Conservation (phyloP, 2,329 filamentous ascomycete genomes). For the Ophiostoma pallidulum region DNA sequence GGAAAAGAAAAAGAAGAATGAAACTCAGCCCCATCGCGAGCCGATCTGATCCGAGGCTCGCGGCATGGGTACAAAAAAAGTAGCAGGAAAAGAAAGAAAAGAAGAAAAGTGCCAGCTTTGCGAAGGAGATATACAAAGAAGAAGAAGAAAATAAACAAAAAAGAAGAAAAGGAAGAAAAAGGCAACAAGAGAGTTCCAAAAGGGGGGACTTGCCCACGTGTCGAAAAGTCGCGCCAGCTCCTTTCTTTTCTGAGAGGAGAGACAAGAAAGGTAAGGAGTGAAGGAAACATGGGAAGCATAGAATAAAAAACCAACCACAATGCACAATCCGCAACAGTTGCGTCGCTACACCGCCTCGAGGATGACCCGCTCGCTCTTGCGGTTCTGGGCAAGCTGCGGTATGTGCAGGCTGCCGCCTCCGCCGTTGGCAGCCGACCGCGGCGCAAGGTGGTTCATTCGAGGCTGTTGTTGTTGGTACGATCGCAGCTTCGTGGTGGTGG, state of each 20-base stretch:
- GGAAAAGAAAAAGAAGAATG: no score
- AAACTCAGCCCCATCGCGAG: no score
- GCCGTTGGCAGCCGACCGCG: constrained; percentile 11
- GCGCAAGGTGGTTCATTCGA: constrained; percentile 17
- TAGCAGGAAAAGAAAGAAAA: neutral
- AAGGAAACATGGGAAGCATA: constrained; percentile 1
- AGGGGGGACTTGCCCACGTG: no score
- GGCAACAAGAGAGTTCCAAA: neutral
- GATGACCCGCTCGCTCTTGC: constrained; percentile 45
- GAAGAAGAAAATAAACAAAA: no score
- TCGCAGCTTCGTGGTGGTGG: no score
- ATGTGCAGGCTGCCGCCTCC: constrained; percentile 4
- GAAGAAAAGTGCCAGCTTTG: neutral
- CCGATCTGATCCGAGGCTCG: no score
- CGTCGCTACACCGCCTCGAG: constrained; percentile 34
- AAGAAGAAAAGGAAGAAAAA: neutral
- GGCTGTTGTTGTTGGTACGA: neutral
- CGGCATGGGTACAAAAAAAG: no score
- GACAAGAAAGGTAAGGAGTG: neutral
- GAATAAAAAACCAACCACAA: neutral
- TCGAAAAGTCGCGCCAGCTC: no score
- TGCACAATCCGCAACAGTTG: no score
- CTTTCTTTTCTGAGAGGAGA: no score
- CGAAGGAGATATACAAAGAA: neutral
- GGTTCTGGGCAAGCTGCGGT: constrained; percentile 28